phyloP scores from a whole-genome alignment of 1,139 yeast species.

The Meyerozyma athensensis region DNA sequence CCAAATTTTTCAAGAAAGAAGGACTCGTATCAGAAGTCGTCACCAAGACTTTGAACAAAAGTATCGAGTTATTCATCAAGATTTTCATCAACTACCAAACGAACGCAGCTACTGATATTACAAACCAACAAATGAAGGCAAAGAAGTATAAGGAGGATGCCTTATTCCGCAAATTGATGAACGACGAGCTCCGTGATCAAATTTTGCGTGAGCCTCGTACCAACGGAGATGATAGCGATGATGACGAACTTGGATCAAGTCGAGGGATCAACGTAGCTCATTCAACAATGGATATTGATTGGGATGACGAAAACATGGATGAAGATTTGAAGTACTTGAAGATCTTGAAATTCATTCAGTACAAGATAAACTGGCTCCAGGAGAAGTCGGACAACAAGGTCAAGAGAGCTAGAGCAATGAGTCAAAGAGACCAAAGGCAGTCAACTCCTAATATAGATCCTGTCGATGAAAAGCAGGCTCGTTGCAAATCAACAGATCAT shows the following conservation, averaged over 20 bases:
- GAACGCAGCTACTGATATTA: constrained; percentile 2
- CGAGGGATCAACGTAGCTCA: constrained; percentile 20
- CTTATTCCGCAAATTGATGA: constrained; percentile 34
- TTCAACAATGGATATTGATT: constrained; percentile 29
- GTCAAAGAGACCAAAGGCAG: background rate
- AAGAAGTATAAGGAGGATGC: constrained; percentile 31
- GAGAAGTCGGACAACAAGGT: background rate
- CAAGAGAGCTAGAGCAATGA: constrained; percentile 1
- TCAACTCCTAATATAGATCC: background rate
- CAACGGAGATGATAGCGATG: constrained; percentile 20
- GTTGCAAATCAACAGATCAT: background rate
- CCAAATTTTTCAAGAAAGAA: constrained; percentile 28
- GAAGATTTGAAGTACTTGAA: constrained; percentile 45
- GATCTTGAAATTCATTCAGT: constrained; percentile 39
- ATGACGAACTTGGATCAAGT: constrained; percentile 19
- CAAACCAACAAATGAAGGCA: constrained; percentile 10
- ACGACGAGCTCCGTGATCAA: constrained; percentile 39
- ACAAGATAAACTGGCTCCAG: constrained; percentile 22
- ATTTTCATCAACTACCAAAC: constrained; percentile 34
- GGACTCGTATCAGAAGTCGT: constrained; percentile 2
- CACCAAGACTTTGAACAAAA: constrained; percentile 21
- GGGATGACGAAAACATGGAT: constrained; percentile 50
- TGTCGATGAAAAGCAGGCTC: background rate
- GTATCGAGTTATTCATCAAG: constrained; percentile 35
- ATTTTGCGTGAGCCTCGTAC: constrained; percentile 27